Evolutionary conservation across 2,329 filamentous ascomycete genomes (phyloP).

Genomic region (Aspergillus neotritici): DNA sequence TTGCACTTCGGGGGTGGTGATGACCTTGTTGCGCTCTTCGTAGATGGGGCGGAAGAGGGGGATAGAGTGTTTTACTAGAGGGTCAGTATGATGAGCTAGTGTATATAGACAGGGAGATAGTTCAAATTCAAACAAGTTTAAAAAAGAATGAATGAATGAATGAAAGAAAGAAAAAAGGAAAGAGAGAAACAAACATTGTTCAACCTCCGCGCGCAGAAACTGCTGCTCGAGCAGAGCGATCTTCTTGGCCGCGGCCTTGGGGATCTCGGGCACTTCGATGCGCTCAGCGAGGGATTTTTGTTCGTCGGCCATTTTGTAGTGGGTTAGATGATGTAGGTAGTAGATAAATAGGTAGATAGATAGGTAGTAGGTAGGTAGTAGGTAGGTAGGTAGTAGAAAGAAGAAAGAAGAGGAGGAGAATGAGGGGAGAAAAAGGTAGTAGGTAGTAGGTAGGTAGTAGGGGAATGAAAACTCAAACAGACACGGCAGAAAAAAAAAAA

Average conservation of each 20-base stretch:
- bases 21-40: slow-evolving; percentile 64
- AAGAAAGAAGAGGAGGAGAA: slow-evolving; percentile 2
- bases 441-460: too few relatives aligned
- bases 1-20: slow-evolving; percentile 57
- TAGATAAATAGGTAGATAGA: background rate
- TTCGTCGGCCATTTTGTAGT: slow-evolving; percentile 7
- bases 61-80: slow-evolving; percentile 67
- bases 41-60: slow-evolving; percentile 65
- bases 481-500: too few relatives aligned
- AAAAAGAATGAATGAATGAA: slow-evolving; percentile 1
- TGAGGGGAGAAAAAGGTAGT: too few relatives aligned
- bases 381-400: background rate
- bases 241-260: slow-evolving; percentile 50
- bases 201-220: slow-evolving; percentile 75
- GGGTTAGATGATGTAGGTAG: too few relatives aligned
- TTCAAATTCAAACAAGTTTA: background rate
- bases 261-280: slow-evolving; percentile 29
- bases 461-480: too few relatives aligned
- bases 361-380: background rate
- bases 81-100: background rate
- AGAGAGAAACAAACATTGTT: slow-evolving; percentile 61
- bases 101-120: background rate
- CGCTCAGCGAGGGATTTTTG: slow-evolving; percentile 32
- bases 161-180: background rate
- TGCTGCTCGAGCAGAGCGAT: slow-evolving; percentile 74